Evolutionary conservation across 768 basidiomycete genomes (phyloP), one percentile per base, ranked within the genome.

Genomic region (Podaxis pistillaris): DNA sequence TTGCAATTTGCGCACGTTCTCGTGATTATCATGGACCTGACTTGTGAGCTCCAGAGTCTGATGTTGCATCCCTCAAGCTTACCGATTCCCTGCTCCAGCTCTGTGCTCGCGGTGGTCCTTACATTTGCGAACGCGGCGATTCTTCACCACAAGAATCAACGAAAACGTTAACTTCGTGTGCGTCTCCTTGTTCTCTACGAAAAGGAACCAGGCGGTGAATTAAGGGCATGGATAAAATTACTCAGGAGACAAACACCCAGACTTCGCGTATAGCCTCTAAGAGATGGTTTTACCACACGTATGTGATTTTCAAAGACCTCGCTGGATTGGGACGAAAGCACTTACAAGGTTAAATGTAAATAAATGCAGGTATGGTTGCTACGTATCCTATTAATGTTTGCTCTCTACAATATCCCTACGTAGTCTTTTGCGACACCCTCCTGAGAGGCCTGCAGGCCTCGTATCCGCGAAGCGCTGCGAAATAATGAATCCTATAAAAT

Each of bases 231-330:
- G 76, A 64, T 70, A 55, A 75, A 73, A 38, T 58, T 5, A 28
- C 28, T 30, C 76, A 33, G 76, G 76, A 11, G 75, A 76, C 57
- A 60, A 64, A 28, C 75, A 77, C 67, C 75, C 76, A 5, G 75
- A 77, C 66, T 77, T 75, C 64, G 63, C 60, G n/a, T 77, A 76
- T 41, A 68, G 70, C 0, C 64, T 71, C 24, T 72, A 64, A 53
- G 8, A 9, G 2, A 19, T 46, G n/a, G 44, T 46, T 17, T 46
- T 46, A 5, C 1, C n/a, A 46, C 22, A 26, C 38, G 12, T 36
- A 12, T 19, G 7, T 13, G 24, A 3, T 56, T 40, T 19, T 24
- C 36, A 19, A 56, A 22, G 38, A 56, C 54, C 54, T 56, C 54
- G 22, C 19, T 40, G 19, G 22, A 22, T 38, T 19, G 36, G 7